Percentiles rank a stretch among this genome's conserved stretches.
phyloP scores from a whole-genome alignment of 2,329 filamentous ascomycete species.

The Stromatinia cepivora region DNA sequence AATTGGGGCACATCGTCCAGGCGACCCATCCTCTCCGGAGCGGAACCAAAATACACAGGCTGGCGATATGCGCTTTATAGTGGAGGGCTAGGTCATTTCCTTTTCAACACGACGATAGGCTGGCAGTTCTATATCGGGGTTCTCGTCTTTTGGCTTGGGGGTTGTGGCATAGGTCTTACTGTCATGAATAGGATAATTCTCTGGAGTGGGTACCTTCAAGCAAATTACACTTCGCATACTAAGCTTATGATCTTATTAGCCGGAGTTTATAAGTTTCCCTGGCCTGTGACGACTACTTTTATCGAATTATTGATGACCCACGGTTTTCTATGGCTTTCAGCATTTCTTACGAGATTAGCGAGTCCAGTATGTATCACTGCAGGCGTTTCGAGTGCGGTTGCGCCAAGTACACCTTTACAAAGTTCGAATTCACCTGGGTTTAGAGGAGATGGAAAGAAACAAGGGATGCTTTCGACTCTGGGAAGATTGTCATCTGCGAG shows the following conservation, averaged over 20 bases:
- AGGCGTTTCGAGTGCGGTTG: conserved; percentile 46
- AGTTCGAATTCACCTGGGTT: conserved; percentile 35
- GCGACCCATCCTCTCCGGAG: conserved; percentile 39
- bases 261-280: conserved; percentile 53
- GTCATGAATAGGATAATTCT: conserved; percentile 54
- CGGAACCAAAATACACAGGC: conserved; percentile 33
- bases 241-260: conserved; percentile 41
- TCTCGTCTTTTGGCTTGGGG: conserved; percentile 50
- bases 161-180: conserved; percentile 48
- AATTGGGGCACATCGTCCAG: conserved; percentile 41
- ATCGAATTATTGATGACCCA: conserved; percentile 53
- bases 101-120: conserved; percentile 49
- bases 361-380: conserved; percentile 43
- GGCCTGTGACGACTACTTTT: conserved; percentile 52
- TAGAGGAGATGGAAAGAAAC: conserved; percentile 36
- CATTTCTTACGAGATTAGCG: conserved; percentile 50
- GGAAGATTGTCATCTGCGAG: conserved; percentile 36
- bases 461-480: conserved; percentile 37
- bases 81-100: conserved; percentile 50
- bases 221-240: conserved; percentile 38
- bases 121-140: conserved; percentile 51
- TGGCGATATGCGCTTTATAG: conserved; percentile 43
- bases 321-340: conserved; percentile 48
- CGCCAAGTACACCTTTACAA: conserved; percentile 46
- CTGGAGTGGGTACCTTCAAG: conserved; percentile 44